phyloP scores from a whole-genome alignment of 2,329 filamentous ascomycete genomes.

The Aspergillus pseudonomiae region DNA sequence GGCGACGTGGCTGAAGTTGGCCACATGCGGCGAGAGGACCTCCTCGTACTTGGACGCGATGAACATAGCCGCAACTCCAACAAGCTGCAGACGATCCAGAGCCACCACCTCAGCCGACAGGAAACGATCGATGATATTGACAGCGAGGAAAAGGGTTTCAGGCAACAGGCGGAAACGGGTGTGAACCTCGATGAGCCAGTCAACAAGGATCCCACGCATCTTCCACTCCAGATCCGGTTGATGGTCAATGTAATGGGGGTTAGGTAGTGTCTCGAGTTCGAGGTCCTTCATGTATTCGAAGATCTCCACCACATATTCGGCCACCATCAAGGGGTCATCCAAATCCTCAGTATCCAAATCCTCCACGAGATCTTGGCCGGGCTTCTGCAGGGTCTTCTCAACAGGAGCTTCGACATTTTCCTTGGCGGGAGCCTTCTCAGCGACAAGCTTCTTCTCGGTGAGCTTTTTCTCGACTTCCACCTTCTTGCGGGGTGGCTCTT shows the following conservation, averaged over 20 bases:
- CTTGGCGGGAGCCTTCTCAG: conserved; percentile 39
- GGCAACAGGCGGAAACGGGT: conserved; percentile 93
- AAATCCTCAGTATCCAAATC: conserved; percentile 84
- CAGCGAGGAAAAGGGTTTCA: conserved; percentile 92
- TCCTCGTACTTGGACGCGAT: conserved; percentile 99
- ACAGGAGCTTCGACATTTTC: conserved; percentile 25
- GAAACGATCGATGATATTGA: conserved; percentile 99
- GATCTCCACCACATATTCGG: conserved; percentile 95
- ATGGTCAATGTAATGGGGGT: conserved; percentile 91
- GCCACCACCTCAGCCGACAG: conserved; percentile 93
- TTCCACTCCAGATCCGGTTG: conserved; percentile 98
- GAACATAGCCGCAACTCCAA: conserved; percentile 98
- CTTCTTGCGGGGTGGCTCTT: conserved; percentile 72
- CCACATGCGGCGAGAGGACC: conserved; percentile 92
- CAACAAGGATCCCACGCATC: conserved; percentile 93
- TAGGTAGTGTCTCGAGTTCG: conserved; percentile 78
- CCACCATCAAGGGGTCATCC: conserved; percentile 95
- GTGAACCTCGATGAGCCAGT: conserved; percentile 98
- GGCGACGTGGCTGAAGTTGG: conserved; percentile 95
- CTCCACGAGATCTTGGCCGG: conserved; percentile 37
- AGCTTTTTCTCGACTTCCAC: conserved; percentile 57
- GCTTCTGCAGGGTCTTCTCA: conserved; percentile 47
- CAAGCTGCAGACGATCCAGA: conserved; percentile 91
- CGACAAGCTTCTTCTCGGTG: conserved; percentile 38
- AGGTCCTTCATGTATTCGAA: conserved; percentile 93